phyloP scores from a whole-genome alignment of 352 stramenopile species.

The Elongisporangium undulatum region DNA sequence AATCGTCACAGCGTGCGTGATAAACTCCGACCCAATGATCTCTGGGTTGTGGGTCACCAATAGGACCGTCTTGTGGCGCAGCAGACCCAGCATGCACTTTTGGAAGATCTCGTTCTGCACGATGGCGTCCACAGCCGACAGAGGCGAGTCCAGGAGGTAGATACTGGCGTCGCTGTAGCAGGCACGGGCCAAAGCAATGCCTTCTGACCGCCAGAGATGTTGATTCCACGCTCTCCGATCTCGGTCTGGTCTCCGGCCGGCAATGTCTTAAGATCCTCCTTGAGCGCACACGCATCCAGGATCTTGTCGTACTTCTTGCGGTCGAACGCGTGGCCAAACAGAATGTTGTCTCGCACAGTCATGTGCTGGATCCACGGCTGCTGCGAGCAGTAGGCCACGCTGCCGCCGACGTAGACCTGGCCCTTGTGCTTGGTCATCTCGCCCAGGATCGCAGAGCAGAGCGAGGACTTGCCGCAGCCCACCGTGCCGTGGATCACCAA shows the following conservation, averaged over 20 bases:
- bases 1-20: slow-evolving; percentile 23
- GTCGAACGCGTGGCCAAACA: slow-evolving; percentile 81
- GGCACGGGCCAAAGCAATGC: slow-evolving; percentile 52
- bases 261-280: slow-evolving; percentile 57
- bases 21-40: slow-evolving; percentile 27
- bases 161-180: slow-evolving; percentile 51
- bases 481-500: slow-evolving; percentile 89
- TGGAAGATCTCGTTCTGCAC: slow-evolving; percentile 76
- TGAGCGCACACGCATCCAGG: slow-evolving; percentile 59
- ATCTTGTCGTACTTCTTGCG: slow-evolving; percentile 46
- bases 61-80: slow-evolving; percentile 48
- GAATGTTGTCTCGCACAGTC: slow-evolving; percentile 83
- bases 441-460: slow-evolving; percentile 87
- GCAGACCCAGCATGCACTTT: slow-evolving; percentile 48
- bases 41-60: slow-evolving; percentile 51
- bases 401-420: slow-evolving; percentile 19
- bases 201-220: slow-evolving; percentile 62
- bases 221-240: slow-evolving; percentile 64
- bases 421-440: slow-evolving; percentile 69
- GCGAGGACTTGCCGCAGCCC: slow-evolving; percentile 89
- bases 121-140: slow-evolving; percentile 42
- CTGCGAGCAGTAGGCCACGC: slow-evolving; percentile 80
- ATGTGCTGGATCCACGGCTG: slow-evolving; percentile 89
- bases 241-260: slow-evolving; percentile 67
- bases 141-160: slow-evolving; percentile 41